These are phyloP conservation scores for Ambrosia hybrid DNA, from an alignment of 140 eudicot species.

Conservation along the genomic window DNA sequence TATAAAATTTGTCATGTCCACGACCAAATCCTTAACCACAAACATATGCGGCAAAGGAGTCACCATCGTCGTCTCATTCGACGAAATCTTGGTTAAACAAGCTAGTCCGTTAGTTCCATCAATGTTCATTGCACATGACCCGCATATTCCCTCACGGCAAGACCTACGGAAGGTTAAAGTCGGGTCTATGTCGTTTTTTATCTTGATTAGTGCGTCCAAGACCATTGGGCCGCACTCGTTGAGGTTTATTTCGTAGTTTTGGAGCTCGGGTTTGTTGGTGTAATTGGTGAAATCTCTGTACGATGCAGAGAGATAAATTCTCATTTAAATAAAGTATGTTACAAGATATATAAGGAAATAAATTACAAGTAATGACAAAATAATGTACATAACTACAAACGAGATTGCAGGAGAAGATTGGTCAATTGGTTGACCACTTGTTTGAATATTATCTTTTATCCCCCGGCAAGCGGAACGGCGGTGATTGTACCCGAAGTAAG, in stretches of 20 bases:
- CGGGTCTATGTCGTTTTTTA: slow-evolving; percentile 20
- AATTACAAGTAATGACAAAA: too few species aligned
- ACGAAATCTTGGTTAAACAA: slow-evolving; percentile 61
- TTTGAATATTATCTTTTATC: too few species aligned
- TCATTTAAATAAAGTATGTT: too few species aligned
- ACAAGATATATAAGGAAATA: too few species aligned
- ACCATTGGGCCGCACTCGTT: slow-evolving; percentile 91
- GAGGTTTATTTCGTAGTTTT: slow-evolving; percentile 64
- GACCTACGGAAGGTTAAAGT: slow-evolving; percentile 81
- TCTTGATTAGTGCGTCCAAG: slow-evolving; percentile 78
- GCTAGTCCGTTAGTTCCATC: slow-evolving; percentile 70
- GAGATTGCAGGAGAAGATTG: too few species aligned
- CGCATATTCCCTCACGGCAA: slow-evolving; percentile 90
- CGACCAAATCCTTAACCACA: slow-evolving; percentile 96
- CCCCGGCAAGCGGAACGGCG: too few species aligned
- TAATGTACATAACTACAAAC: too few species aligned
- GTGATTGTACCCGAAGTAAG: too few species aligned
- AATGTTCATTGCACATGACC: slow-evolving; percentile 47
- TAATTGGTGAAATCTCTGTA: too few species aligned
- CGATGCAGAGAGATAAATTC: too few species aligned
- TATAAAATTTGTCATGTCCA: slow-evolving; percentile 90
- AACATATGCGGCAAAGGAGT: slow-evolving; percentile 90
- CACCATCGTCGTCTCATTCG: slow-evolving; percentile 22
- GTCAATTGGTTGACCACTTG: too few species aligned
- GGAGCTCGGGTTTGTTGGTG: slow-evolving; percentile 62